Evolutionary conservation across 169 alveolate species (phyloP).

Genomic region (Eimeria maxima): DNA sequence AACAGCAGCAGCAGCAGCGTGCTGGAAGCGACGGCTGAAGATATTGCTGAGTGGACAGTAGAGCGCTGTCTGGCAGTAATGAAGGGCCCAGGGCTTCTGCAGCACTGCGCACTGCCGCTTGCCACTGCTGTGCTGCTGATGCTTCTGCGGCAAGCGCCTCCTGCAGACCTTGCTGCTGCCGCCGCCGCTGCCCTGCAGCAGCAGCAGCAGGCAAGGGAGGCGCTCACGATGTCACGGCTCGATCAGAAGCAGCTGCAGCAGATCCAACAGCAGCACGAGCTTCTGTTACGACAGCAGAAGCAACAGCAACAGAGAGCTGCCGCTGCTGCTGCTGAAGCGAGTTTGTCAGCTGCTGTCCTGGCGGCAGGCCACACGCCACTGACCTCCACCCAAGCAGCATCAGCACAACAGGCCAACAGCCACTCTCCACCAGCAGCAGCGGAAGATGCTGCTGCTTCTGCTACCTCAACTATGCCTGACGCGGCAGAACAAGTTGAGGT

Average conservation of each 20-base stretch:
- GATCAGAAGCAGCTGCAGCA: conserved; percentile 54
- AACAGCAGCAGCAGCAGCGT: conserved; percentile 49
- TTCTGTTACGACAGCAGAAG: conserved; percentile 18
- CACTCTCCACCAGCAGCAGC: conserved; percentile 36
- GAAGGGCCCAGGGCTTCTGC: conserved; percentile 66
- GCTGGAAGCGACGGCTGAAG: conserved; percentile 17
- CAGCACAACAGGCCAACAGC: conserved; percentile 18
- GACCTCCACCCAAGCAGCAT: background rate
- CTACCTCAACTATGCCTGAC: background rate
- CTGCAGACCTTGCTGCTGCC: conserved; percentile 46
- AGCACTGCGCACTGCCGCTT: conserved; percentile 67
- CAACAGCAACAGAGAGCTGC: conserved; percentile 64
- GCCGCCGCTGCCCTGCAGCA: conserved; percentile 53
- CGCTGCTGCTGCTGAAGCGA: conserved; percentile 71
- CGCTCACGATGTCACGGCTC: conserved; percentile 43
- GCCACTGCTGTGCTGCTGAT: conserved; percentile 48
- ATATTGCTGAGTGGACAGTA: conserved; percentile 19
- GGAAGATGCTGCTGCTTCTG: conserved; percentile 23
- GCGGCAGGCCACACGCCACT: conserved; percentile 60
- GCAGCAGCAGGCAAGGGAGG: conserved; percentile 60
- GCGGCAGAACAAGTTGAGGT: conserved; percentile 38
- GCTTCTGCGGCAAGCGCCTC: conserved; percentile 46
- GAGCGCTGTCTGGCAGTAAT: conserved; percentile 24
- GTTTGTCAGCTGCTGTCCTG: conserved; percentile 52
- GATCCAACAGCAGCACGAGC: conserved; percentile 56